Evolutionary conservation across 2,329 filamentous ascomycete genomes (phyloP).

Genomic region (Apiospora rasikravindrae): DNA sequence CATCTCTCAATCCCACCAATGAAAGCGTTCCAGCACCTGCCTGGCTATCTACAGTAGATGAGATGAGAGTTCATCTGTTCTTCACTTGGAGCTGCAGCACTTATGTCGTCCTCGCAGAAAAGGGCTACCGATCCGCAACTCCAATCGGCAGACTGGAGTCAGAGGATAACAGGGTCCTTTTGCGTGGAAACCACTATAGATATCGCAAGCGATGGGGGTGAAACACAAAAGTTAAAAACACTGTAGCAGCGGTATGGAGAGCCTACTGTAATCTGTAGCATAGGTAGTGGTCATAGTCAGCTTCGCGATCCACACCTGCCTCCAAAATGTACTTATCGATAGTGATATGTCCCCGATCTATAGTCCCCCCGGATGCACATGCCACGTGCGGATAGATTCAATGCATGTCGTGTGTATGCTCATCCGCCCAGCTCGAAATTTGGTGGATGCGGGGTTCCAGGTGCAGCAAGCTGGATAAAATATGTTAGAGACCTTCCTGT

Average conservation of each 20-base stretch:
- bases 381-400: background rate
- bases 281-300: background rate
- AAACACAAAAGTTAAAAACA: too few species aligned
- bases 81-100: background rate
- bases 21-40: background rate
- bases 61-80: constrained; percentile 11
- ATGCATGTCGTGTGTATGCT: background rate
- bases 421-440: background rate
- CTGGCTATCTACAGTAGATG: background rate
- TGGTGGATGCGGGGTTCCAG: background rate
- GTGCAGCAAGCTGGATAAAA: background rate
- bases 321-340: background rate
- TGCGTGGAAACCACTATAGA: too few species aligned
- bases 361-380: background rate
- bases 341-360: background rate
- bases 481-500: background rate
- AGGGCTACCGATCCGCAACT: background rate
- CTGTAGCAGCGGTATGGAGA: background rate
- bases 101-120: background rate
- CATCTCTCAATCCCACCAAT: background rate
- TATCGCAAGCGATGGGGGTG: too few species aligned
- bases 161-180: background rate
- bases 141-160: background rate
- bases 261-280: background rate
- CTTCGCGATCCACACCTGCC: background rate